A percentile compares a stretch with the other conserved stretches of the same genome.
These are phyloP conservation scores for Diplodia scrobiculata DNA, from an alignment of 2,329 filamentous ascomycete species.

Conservation along the genomic window DNA sequence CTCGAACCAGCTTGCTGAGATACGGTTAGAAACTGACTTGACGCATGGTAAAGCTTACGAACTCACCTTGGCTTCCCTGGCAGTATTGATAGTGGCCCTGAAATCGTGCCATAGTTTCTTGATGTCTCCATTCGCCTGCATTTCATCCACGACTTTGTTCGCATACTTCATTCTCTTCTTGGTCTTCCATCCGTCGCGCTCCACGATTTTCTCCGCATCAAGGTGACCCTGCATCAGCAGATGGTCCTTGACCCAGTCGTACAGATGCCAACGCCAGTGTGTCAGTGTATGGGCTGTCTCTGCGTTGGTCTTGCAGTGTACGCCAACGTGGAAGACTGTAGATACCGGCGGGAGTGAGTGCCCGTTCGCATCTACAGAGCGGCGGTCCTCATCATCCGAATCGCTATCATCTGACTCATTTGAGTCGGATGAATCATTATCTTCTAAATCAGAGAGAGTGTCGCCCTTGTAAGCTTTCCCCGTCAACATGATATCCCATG, in stretches of 20 bases:
- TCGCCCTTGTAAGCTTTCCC: slow-evolving; percentile 67
- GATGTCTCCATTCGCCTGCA: slow-evolving; percentile 63
- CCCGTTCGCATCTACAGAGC: slow-evolving; percentile 54
- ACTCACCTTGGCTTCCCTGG: slow-evolving; percentile 48
- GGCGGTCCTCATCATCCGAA: slow-evolving; percentile 42
- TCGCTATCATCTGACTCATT: slow-evolving; percentile 39
- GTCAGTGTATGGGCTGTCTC: slow-evolving; percentile 69
- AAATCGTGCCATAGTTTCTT: slow-evolving; percentile 66
- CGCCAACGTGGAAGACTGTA: slow-evolving; percentile 57
- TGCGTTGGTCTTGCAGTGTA: slow-evolving; percentile 64
- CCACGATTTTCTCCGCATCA: slow-evolving; percentile 58
- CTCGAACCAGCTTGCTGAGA: slow-evolving; percentile 21
- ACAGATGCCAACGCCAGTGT: slow-evolving; percentile 77
- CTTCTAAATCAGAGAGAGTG: slow-evolving; percentile 64
- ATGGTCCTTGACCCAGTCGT: slow-evolving; percentile 67
- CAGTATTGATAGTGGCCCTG: slow-evolving; percentile 62
- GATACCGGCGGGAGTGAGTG: slow-evolving; percentile 49
- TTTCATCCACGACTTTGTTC: slow-evolving; percentile 64
- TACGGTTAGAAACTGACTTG: background rate
- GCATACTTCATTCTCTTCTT: slow-evolving; percentile 63
- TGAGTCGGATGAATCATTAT: slow-evolving; percentile 30
- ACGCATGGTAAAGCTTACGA: too few relatives aligned
- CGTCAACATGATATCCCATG: slow-evolving; percentile 62
- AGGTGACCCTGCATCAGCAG: slow-evolving; percentile 63
- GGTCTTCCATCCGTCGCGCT: slow-evolving; percentile 63